A percentile compares a stretch with the other conserved stretches of the same genome.
Evolutionary conservation across 2,329 filamentous ascomycete genomes (phyloP).

Genomic region (Penicillium oxalicum): DNA sequence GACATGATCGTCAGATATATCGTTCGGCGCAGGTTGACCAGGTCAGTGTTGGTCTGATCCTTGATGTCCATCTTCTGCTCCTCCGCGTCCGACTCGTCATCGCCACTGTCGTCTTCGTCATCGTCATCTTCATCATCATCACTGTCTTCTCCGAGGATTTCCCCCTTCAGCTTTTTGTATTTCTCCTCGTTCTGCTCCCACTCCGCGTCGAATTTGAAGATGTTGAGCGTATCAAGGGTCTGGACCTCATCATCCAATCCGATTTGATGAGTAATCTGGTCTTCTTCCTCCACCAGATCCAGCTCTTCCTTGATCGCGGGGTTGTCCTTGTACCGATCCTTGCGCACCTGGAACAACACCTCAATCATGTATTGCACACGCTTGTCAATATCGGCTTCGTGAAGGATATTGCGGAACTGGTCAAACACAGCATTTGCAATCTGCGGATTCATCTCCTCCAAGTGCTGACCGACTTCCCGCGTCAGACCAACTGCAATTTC

Average conservation of each 20-base stretch:
- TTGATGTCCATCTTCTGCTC: constrained; percentile 89
- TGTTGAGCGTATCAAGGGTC: constrained; percentile 79
- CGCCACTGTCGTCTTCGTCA: constrained; percentile 54
- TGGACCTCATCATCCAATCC: constrained; percentile 79
- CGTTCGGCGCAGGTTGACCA: constrained; percentile 85
- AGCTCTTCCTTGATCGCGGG: constrained; percentile 85
- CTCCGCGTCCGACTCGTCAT: constrained; percentile 68
- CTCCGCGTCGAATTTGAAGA: constrained; percentile 88
- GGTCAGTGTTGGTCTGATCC: constrained; percentile 91
- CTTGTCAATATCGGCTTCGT: constrained; percentile 96
- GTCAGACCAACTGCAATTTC: constrained; percentile 95
- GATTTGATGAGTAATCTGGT: constrained; percentile 88
- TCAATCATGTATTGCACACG: constrained; percentile 99
- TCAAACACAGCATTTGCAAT: constrained; percentile 91
- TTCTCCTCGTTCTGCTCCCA: constrained; percentile 88
- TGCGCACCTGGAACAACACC: constrained; percentile 90
- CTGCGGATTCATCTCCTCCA: constrained; percentile 89
- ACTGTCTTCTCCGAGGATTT: constrained; percentile 90
- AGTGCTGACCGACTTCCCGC: constrained; percentile 83
- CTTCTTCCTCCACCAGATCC: constrained; percentile 93
- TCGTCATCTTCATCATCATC: constrained; percentile 69
- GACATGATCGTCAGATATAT: constrained; percentile 99
- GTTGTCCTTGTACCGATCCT: constrained; percentile 95
- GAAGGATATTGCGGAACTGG: constrained; percentile 88
- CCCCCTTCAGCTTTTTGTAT: constrained; percentile 83